Conservation (phyloP, 345 rosid genomes). For the Excoecaria cochinchinensis region DNA sequence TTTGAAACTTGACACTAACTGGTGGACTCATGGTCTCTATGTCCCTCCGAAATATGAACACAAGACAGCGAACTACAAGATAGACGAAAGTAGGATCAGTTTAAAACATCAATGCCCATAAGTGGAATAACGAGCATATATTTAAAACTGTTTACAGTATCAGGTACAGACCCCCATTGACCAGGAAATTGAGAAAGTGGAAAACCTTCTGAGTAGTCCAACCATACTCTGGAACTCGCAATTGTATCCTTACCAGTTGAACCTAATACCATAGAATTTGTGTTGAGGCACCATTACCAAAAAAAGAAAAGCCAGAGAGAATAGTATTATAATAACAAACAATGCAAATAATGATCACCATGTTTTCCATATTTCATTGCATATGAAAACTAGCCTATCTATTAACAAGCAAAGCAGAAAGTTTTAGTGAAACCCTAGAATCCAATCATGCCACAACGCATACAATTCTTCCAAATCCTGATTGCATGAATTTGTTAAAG, state of each 20-base stretch:
- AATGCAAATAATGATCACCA: background rate
- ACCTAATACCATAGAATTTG: slow-evolving; percentile 35
- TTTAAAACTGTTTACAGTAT: background rate
- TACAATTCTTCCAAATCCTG: background rate
- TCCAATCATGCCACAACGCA: background rate
- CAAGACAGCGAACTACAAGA: slow-evolving; percentile 61
- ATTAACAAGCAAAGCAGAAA: background rate
- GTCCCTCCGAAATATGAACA: slow-evolving; percentile 65
- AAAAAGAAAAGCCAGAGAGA: background rate
- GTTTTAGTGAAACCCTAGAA: slow-evolving; percentile 11
- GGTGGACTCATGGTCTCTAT: slow-evolving; percentile 61
- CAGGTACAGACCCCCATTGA: slow-evolving; percentile 69
- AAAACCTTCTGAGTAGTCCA: slow-evolving; percentile 98
- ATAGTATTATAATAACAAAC: background rate
- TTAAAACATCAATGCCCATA: background rate
- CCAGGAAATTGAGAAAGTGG: slow-evolving; percentile 88
- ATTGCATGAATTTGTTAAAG: background rate
- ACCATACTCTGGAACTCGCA: slow-evolving; percentile 92
- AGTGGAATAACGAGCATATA: background rate
- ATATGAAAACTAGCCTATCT: background rate
- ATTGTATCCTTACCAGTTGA: slow-evolving; percentile 81
- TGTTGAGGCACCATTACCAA: background rate
- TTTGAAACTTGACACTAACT: slow-evolving; percentile 27
- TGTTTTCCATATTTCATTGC: background rate
- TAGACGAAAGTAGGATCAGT: background rate